A percentile compares a stretch with the other conserved stretches of the same genome.
Evolutionary conservation across 805 yeast genomes (phyloP).

Genomic region (Saccharomyces eubayanus): DNA sequence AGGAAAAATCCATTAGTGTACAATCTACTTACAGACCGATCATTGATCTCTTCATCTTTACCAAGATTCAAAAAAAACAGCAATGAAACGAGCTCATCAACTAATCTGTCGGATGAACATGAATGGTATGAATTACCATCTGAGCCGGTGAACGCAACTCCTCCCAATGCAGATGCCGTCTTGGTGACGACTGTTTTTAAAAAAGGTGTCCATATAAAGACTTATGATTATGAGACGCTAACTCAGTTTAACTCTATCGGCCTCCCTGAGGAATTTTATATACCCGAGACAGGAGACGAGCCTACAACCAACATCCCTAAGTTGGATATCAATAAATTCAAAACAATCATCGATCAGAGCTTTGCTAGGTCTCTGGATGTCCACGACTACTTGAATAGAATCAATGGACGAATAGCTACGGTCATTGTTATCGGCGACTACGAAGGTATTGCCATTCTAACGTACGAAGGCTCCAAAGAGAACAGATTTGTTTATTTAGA

Average conservation of each 20-base stretch:
- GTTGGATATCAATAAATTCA: slow-evolving; percentile 51
- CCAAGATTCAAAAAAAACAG: slow-evolving; percentile 45
- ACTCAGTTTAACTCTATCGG: slow-evolving; percentile 20
- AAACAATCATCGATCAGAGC: slow-evolving; percentile 63
- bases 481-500: slow-evolving; percentile 68
- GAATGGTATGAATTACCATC: slow-evolving; percentile 18
- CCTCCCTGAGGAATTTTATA: slow-evolving; percentile 15
- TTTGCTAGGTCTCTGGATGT: slow-evolving; percentile 63
- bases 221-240: slow-evolving; percentile 18
- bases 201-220: slow-evolving; percentile 48
- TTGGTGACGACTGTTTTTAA: slow-evolving; percentile 64
- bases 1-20: slow-evolving; percentile 76
- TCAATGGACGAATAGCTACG: slow-evolving; percentile 61
- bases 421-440: slow-evolving; percentile 86
- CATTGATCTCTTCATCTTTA: slow-evolving; percentile 81
- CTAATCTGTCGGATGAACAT: neutral
- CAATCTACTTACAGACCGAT: slow-evolving; percentile 84
- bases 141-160: neutral
- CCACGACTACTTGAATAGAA: slow-evolving; percentile 56
- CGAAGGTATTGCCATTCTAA: slow-evolving; percentile 89
- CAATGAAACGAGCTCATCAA: slow-evolving; percentile 4
- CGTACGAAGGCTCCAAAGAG: slow-evolving; percentile 54
- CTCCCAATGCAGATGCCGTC: slow-evolving; percentile 14
- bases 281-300: neutral
- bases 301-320: slow-evolving; percentile 3